A percentile compares a stretch with the other conserved stretches of the same genome.
Evolutionary conservation across 2,329 filamentous ascomycete genomes (phyloP).

Genomic region (Tolypocladium sp.): DNA sequence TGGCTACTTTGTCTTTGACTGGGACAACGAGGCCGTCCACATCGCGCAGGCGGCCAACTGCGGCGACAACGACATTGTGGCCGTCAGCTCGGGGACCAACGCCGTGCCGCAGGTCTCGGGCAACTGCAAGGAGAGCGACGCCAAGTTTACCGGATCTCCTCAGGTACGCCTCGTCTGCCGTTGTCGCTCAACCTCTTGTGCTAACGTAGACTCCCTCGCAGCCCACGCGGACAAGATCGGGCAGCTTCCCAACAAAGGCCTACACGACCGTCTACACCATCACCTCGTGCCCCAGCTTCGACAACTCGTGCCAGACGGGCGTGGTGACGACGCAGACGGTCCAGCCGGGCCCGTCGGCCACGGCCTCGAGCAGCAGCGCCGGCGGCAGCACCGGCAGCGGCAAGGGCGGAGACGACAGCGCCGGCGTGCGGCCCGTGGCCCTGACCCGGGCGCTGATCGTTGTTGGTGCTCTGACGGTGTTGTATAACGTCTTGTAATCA

Average conservation of each 20-base stretch:
- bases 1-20: conserved; percentile 37
- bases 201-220: not conserved
- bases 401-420: conserved; percentile 6
- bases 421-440: conserved; percentile 1
- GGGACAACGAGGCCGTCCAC: conserved; percentile 32
- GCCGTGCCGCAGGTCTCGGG: conserved; percentile 24
- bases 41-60: conserved; percentile 32
- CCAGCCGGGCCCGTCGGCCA: not conserved
- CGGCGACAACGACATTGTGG: conserved; percentile 26
- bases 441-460: not conserved
- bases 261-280: conserved; percentile 15
- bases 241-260: conserved; percentile 5
- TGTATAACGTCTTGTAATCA: conserved; percentile 2
- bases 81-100: conserved; percentile 20
- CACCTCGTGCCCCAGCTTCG: conserved; percentile 14
- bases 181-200: not conserved
- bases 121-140: conserved; percentile 24
- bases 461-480: not conserved
- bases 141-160: conserved; percentile 3
- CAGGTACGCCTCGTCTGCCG: not conserved
- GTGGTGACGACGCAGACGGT: conserved; percentile 12
- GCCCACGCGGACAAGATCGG: conserved; percentile 2
- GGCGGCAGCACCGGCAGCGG: not conserved
- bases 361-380: not conserved
- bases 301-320: conserved; percentile 10